Evolutionary conservation across 176 grass and related monocot genomes (phyloP), one percentile per base, ranked within the genome.

Genomic region (Raddia distichophylla): DNA sequence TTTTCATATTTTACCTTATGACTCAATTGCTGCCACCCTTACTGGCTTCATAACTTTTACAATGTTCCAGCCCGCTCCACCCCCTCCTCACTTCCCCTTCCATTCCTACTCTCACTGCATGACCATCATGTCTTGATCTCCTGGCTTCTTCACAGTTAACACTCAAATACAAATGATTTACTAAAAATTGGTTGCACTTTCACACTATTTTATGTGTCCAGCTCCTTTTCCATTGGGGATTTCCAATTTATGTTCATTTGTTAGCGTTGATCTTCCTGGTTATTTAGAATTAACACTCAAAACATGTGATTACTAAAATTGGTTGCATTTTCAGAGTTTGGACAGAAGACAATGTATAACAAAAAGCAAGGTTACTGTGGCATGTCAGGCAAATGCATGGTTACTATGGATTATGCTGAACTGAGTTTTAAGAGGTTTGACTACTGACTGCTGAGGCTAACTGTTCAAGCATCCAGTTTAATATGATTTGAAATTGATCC

Each of bases 271-370:
- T 61, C 7, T 53, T 75, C 11, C 54, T 5, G 19, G 5, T 45
- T 67, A 51, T 60, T 84, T 84, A 56, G 40, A 74, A 42, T 32
- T 74, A 69, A 12, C 53, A 53, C 61, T 60, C 19, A n/a, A 52
- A 57, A 40, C 46, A 61, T 67, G 34, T 22, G 58, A 18, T 80
- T 47, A 60, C 34, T 35, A 43, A 58, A 72, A 2, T 33, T 65
- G n/a, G 40, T 72, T 9, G 16, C 57, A 72, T 58, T 89, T 89
- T 33, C 82, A 89, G 56, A 65, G 79, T 70, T 65, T 18, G 58
- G 49, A 61, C 48, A 46, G 15, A 71, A 76, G 68, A 60, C 56
- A 64, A 71, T 80, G 14, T 11, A 15, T 52, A 18, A 37, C 15
- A 80, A 76, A n/a, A 81, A 70, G 14, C 7, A 46, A 47, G 58